A percentile compares a stretch with the other conserved stretches of the same genome.
Conservation (phyloP, 2,329 filamentous ascomycete genomes). For the Fusarium bulbicola region DNA sequence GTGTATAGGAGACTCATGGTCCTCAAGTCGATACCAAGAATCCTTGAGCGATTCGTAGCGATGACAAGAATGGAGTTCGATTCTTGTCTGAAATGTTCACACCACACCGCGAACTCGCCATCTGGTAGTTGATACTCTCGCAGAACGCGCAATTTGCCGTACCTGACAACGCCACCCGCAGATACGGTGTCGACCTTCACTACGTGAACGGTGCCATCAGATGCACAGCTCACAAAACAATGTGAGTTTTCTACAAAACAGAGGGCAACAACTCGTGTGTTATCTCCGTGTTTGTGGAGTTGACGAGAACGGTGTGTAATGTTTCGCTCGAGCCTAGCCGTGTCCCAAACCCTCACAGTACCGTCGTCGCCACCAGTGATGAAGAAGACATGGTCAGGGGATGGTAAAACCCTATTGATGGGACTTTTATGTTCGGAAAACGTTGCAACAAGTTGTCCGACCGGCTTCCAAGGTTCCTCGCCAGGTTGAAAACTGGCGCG, state of each 20-base stretch:
- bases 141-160: slow-evolving; percentile 79
- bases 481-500: slow-evolving; percentile 57
- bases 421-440: slow-evolving; percentile 88
- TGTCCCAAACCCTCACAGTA: slow-evolving; percentile 92
- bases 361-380: slow-evolving; percentile 93
- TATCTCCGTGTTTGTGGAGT: slow-evolving; percentile 79
- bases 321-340: slow-evolving; percentile 87
- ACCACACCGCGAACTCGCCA: slow-evolving; percentile 85
- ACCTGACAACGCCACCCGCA: slow-evolving; percentile 67
- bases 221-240: slow-evolving; percentile 90
- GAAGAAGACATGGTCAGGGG: slow-evolving; percentile 94
- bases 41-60: slow-evolving; percentile 84
- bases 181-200: slow-evolving; percentile 75
- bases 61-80: slow-evolving; percentile 83
- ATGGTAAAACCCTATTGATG: slow-evolving; percentile 81
- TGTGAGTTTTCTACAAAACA: slow-evolving; percentile 95
- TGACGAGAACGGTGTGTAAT: slow-evolving; percentile 87
- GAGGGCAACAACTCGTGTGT: slow-evolving; percentile 78
- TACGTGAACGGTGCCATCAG: slow-evolving; percentile 88
- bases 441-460: slow-evolving; percentile 84
- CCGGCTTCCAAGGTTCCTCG: slow-evolving; percentile 77
- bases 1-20: slow-evolving; percentile 85
- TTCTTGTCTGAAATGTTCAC: slow-evolving; percentile 89
- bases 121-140: slow-evolving; percentile 81
- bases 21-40: slow-evolving; percentile 86